phyloP scores from a whole-genome alignment of 805 yeast species.

The Metschnikowia cubensis region DNA sequence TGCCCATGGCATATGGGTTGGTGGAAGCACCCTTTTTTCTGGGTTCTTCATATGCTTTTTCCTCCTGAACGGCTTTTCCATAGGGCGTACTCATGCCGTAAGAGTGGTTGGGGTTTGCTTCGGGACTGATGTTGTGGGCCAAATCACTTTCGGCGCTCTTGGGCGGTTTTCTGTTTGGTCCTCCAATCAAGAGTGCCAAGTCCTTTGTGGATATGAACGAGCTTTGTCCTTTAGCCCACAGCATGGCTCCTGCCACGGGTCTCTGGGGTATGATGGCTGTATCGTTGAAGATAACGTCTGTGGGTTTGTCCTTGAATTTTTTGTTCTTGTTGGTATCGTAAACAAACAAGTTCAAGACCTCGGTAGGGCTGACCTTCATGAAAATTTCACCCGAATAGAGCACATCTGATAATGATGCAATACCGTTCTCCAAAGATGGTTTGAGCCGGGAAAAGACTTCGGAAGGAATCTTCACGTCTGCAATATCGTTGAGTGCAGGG shows the following conservation, averaged over 20 bases:
- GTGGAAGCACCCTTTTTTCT: constrained; percentile 29
- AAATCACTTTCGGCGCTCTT: constrained; percentile 57
- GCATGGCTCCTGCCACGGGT: constrained; percentile 74
- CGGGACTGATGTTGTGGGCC: constrained; percentile 45
- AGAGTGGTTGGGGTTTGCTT: constrained; percentile 34
- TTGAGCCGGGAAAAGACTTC: constrained; percentile 25
- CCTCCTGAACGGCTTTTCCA: constrained; percentile 1
- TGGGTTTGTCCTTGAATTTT: constrained; percentile 20
- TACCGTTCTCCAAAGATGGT: constrained; percentile 19
- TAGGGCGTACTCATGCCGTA: constrained; percentile 26
- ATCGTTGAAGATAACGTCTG: constrained; percentile 67
- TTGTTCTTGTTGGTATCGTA: constrained; percentile 20
- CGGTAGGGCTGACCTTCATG: constrained; percentile 52
- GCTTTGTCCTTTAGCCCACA: constrained; percentile 78
- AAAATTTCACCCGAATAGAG: constrained; percentile 55
- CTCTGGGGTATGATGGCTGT: constrained; percentile 67
- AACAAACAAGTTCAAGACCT: constrained; percentile 28
- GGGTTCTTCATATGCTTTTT: constrained; percentile 44
- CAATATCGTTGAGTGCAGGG: constrained; percentile 61
- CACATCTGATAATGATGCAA: constrained; percentile 24
- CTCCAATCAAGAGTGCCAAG: constrained; percentile 64
- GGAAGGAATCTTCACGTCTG: constrained; percentile 37
- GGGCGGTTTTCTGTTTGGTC: constrained; percentile 63
- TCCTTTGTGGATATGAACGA: constrained; percentile 58
- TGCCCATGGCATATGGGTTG: constrained; percentile 37